Conservation (phyloP, 2,329 filamentous ascomycete genomes). For the Clarireedia hainanense region DNA sequence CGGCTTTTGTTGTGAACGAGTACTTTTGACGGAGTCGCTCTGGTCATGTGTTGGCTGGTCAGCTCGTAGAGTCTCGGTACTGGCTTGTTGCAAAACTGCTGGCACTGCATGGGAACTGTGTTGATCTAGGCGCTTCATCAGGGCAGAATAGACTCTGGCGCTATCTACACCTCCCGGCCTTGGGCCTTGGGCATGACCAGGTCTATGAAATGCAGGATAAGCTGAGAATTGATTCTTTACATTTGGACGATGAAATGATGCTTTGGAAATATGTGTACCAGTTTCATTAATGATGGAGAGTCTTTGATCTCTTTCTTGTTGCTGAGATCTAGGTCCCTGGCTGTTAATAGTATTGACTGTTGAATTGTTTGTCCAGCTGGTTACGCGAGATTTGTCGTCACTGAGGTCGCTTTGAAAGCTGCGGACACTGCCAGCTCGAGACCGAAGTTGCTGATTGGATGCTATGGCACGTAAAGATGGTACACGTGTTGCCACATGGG, state of each 20-base stretch:
- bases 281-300: conserved; percentile 59
- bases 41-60: conserved; percentile 8
- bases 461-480: conserved; percentile 43
- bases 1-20: conserved; percentile 11
- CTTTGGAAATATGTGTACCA: conserved; percentile 36
- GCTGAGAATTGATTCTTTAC: conserved; percentile 24
- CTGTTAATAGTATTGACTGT: conserved; percentile 45
- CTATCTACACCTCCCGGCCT: conserved; percentile 38
- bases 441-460: conserved; percentile 40
- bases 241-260: conserved; percentile 28
- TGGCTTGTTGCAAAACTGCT: conserved; percentile 15
- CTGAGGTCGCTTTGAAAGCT: conserved; percentile 35
- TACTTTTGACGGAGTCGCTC: conserved; percentile 15
- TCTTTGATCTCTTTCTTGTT: conserved; percentile 44
- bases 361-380: conserved; percentile 61
- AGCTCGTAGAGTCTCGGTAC: conserved; percentile 13
- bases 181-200: conserved; percentile 9
- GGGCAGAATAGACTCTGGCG: conserved; percentile 53
- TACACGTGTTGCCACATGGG: conserved; percentile 40
- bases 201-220: conserved; percentile 19
- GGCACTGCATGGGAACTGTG: conserved; percentile 28
- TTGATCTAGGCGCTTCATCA: conserved; percentile 49
- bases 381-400: conserved; percentile 56
- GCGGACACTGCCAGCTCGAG: conserved; percentile 47
- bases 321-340: conserved; percentile 18